Evolutionary conservation across 169 alveolate species (phyloP).

Genomic region (Eimeria maxima): DNA sequence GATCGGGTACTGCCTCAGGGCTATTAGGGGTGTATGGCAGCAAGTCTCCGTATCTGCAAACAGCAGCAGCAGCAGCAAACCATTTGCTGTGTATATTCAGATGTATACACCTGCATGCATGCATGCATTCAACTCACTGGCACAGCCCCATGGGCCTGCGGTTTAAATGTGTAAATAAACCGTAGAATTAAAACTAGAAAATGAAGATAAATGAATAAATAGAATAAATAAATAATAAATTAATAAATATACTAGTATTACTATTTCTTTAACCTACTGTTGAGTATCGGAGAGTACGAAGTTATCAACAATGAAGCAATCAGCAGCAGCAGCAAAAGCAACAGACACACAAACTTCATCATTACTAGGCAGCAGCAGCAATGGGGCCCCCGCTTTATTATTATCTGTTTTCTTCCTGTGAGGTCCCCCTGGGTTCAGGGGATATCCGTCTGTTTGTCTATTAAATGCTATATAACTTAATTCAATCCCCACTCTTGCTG

Average conservation of each 20-base stretch:
- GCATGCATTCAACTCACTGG: background rate
- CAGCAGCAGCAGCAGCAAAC: background rate
- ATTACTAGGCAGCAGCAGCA: background rate
- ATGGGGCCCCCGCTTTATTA: background rate
- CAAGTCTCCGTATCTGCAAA: background rate
- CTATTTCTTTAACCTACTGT: background rate
- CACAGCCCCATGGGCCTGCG: too few species aligned
- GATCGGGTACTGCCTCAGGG: conserved; percentile 14
- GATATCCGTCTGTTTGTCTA: background rate
- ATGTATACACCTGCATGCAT: background rate
- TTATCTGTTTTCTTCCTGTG: background rate
- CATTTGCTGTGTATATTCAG: background rate
- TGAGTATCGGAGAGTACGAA: conserved; percentile 18
- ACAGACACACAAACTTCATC: conserved; percentile 8
- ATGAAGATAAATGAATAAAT: background rate
- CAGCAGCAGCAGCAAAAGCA: background rate
- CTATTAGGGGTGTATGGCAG: conserved; percentile 1
- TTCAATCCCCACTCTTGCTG: background rate
- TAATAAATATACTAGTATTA: background rate
- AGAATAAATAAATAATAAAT: too few species aligned
- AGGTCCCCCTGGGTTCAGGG: background rate
- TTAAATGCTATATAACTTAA: background rate
- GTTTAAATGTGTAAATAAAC: too few species aligned
- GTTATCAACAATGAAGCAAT: conserved; percentile 4
- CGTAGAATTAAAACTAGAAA: too few species aligned